A percentile compares a stretch with the other conserved stretches of the same genome.
These are phyloP conservation scores for Podaxis sp. DNA, from an alignment of 768 basidiomycete genomes.

Conservation along the genomic window DNA sequence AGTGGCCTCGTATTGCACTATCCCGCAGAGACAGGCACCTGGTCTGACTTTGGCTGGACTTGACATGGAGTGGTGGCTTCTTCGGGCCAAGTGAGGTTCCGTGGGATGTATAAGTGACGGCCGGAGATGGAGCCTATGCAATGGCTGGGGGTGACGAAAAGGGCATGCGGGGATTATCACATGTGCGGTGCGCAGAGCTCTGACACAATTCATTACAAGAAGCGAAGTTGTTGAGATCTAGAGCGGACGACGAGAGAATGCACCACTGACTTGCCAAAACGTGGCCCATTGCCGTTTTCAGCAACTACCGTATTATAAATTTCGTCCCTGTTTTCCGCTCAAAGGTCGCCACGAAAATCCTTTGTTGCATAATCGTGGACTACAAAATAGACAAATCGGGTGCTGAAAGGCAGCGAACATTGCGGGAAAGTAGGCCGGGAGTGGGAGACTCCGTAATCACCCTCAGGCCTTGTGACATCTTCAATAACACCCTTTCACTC, in stretches of 20 bases:
- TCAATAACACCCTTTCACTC: conserved; percentile 7
- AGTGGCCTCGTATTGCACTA: conserved; percentile 24
- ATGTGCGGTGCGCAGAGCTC: not conserved
- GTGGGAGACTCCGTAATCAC: conserved; percentile 19
- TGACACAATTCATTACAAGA: not conserved
- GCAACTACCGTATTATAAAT: conserved; percentile 2
- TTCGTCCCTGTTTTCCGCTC: not conserved
- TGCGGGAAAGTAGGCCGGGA: conserved; percentile 10
- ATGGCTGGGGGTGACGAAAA: not conserved
- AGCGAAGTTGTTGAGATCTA: not conserved
- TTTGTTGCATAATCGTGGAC: too few relatives aligned
- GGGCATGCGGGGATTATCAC: not conserved
- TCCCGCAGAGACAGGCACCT: conserved; percentile 30
- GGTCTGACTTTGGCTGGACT: not conserved
- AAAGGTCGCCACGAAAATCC: not conserved
- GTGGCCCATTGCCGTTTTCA: conserved; percentile 2
- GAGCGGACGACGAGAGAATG: not conserved
- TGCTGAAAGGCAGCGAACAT: not conserved
- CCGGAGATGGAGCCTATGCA: not conserved
- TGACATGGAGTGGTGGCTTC: not conserved
- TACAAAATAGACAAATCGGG: not conserved
- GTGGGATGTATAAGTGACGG: not conserved
- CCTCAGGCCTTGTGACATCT: conserved; percentile 14
- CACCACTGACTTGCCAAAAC: not conserved
- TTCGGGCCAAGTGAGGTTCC: not conserved